Evolutionary conservation across 108 stramenopile genomes (phyloP).

Genomic region (Pseudonitzschia multiseries): DNA sequence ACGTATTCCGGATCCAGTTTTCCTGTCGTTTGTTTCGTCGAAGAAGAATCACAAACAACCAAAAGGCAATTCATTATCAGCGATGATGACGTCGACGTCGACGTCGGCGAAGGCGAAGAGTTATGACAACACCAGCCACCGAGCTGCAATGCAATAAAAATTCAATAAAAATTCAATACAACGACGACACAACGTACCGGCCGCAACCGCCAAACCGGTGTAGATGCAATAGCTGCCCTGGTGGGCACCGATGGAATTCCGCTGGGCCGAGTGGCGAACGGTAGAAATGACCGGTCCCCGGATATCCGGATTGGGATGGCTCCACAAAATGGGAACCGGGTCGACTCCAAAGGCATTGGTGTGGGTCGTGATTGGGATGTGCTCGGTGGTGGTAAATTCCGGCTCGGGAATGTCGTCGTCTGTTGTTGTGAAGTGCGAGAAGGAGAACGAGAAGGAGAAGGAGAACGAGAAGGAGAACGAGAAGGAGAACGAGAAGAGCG

Average conservation of each 20-base stretch:
- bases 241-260: conserved; percentile 99
- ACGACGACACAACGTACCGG: conserved; percentile 18
- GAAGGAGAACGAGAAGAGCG: not conserved
- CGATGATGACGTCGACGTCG: too few species aligned
- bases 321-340: conserved; percentile 92
- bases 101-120: too few species aligned
- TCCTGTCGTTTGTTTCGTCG: conserved; percentile 24
- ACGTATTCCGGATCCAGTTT: conserved; percentile 93
- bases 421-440: not conserved
- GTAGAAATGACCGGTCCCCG: conserved; percentile 96
- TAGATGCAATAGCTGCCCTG: conserved; percentile 96
- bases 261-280: conserved; percentile 84
- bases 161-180: not conserved
- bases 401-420: conserved; percentile 31
- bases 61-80: too few species aligned
- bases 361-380: conserved; percentile 89
- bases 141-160: too few species aligned
- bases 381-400: conserved; percentile 62
- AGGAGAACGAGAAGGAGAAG: not conserved
- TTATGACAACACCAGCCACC: too few species aligned
- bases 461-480: not conserved
- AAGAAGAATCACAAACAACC: not conserved
- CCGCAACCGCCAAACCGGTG: conserved; percentile 95
- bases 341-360: conserved; percentile 89
- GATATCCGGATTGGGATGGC: conserved; percentile 80